Base-by-base conservation (phyloP, 2,329 filamentous ascomycete genomes). In the Cladosporium sp. region DNA sequence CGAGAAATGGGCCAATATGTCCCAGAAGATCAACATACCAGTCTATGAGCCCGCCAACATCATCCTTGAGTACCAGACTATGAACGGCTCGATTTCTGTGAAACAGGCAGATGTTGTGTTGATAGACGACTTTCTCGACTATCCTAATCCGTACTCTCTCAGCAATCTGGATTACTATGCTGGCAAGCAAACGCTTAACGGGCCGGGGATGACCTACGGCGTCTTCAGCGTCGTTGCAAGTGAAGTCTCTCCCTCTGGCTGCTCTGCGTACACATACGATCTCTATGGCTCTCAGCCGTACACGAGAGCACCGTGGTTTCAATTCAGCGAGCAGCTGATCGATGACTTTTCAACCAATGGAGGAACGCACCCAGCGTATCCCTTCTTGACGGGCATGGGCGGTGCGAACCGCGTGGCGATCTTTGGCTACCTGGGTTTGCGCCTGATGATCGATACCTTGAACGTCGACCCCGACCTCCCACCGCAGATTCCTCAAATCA, bases 91-190 rank as follows among this genome's bases (percentile, higher is more conserved):
- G 15, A 78, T 84, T 9, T 71, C 71, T 0, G 83, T 88, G 43
- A 88, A 88, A 63, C 85, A 88, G 63, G 85, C 84, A 1, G 84
- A 88, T 65, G 78, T 88, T 12, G 80, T 87, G 20, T 68, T 88
- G 29, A 75, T 83, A 39, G 84, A 82, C 5, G 86, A 83, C 60
- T 79, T 85, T 2, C 64, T 87, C 2, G 77, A 79, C 50, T 86
- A 80, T 56, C 75, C 76, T 4, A 73, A 79, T 43, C 78, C 80
- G 38, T 74, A 78, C 57, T 76, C 75, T 12, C 64, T 80, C 41
- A 73, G 70, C 24, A 80, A 87, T 56, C 67, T 87, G 17, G 81
- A 86, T 58, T 88, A 86, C 60, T 87, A 88, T 59, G 83, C 85
- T 4, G 80, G 80, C 39, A 84, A 82, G 49, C 84, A 88, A 65